Conservation (phyloP, 2,329 filamentous ascomycete species). For the Knoxdaviesia proteae region DNA sequence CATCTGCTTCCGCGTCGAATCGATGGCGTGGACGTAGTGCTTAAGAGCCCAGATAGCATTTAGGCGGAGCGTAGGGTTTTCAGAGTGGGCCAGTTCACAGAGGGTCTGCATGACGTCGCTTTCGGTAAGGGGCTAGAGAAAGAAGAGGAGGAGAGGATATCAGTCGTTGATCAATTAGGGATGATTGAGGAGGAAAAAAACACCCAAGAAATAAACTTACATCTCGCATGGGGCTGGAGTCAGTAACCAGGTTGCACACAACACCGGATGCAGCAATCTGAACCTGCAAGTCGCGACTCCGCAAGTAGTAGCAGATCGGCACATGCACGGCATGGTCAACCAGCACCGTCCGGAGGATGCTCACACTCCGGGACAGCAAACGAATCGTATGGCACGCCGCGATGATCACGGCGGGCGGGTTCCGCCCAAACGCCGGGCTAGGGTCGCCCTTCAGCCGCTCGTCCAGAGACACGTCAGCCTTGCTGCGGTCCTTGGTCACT, state of each 20-base stretch:
- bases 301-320: conserved; percentile 57
- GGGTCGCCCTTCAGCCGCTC: conserved; percentile 11
- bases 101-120: conserved; percentile 56
- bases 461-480: conserved; percentile 9
- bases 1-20: conserved; percentile 51
- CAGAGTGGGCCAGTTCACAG: conserved; percentile 67
- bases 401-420: conserved; percentile 57
- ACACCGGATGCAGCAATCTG: conserved; percentile 71
- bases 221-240: conserved; percentile 80
- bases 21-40: conserved; percentile 58
- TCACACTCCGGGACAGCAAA: conserved; percentile 68
- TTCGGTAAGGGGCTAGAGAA: conserved; percentile 44
- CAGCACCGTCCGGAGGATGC: conserved; percentile 62
- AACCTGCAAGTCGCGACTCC: conserved; percentile 54
- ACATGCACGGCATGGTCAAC: conserved; percentile 68
- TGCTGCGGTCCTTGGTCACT: conserved; percentile 18
- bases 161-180: not conserved
- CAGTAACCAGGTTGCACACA: conserved; percentile 66
- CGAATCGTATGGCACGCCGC: conserved; percentile 69
- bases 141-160: not conserved
- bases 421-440: conserved; percentile 39
- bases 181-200: not conserved
- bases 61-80: conserved; percentile 56
- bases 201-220: conserved; percentile 25
- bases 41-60: conserved; percentile 90